phyloP scores from a whole-genome alignment of 2,329 filamentous ascomycete species.

The Parastagonospora nodorum region DNA sequence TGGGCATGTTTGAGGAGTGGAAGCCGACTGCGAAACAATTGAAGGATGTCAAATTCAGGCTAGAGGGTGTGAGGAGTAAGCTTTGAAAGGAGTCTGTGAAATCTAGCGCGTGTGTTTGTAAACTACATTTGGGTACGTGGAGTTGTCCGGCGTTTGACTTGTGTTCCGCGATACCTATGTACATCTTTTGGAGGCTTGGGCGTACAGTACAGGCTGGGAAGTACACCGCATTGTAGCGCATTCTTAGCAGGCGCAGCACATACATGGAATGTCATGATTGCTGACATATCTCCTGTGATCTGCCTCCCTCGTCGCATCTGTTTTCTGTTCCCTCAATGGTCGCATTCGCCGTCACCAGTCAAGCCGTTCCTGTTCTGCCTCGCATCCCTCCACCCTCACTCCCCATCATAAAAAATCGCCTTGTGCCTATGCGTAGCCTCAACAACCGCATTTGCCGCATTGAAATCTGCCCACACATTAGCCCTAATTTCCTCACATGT shows the following conservation, averaged over 20 bases:
- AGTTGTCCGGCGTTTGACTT: constrained; percentile 1
- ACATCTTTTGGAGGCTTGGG: constrained; percentile 1
- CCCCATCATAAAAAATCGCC: constrained; percentile 73
- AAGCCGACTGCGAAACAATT: constrained; percentile 86
- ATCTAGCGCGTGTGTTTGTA: constrained; percentile 1
- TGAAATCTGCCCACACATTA: constrained; percentile 65
- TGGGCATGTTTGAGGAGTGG: constrained; percentile 94
- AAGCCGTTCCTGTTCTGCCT: not conserved
- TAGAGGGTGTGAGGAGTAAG: constrained; percentile 90
- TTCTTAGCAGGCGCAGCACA: no score
- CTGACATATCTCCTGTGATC: not conserved
- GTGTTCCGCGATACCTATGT: constrained; percentile 5
- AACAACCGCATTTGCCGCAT: constrained; percentile 76
- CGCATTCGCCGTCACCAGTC: not conserved
- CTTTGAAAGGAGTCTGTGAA: constrained; percentile 50
- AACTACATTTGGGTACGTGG: not conserved
- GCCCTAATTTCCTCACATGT: no score
- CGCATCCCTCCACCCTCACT: no score
- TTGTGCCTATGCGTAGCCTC: constrained; percentile 83
- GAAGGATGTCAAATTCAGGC: constrained; percentile 92
- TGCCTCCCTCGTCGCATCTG: not conserved
- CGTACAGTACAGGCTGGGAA: no score
- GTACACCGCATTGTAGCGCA: no score
- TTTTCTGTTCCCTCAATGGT: not conserved
- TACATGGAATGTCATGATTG: not conserved